Evolutionary conservation across 2,329 filamentous ascomycete genomes (phyloP).

Genomic region (Beauveria medogensis): DNA sequence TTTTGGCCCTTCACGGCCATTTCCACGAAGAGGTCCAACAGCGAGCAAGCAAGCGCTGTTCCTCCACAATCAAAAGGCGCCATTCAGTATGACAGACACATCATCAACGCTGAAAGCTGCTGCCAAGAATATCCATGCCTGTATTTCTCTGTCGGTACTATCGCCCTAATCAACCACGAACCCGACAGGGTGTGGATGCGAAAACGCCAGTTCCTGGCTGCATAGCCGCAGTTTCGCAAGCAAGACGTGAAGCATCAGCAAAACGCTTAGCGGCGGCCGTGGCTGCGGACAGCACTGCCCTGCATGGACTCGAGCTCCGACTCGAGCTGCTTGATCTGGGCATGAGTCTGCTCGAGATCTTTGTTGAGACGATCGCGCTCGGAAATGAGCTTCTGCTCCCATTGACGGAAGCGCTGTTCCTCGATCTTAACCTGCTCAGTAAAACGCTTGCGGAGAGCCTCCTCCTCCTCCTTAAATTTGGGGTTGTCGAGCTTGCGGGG

Average conservation of each 20-base stretch:
- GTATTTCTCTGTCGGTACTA: conserved; percentile 16
- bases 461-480: conserved; percentile 99
- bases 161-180: conserved; percentile 26
- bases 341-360: conserved; percentile 96
- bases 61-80: conserved; percentile 5
- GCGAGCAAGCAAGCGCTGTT: conserved; percentile 10
- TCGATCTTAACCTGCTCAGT: conserved; percentile 99
- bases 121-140: conserved; percentile 23
- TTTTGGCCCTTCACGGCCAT: conserved; percentile 7
- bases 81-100: background rate
- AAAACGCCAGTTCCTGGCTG: conserved; percentile 17
- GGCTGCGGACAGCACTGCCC: conserved; percentile 80
- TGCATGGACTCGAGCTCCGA: conserved; percentile 90
- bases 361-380: conserved; percentile 99
- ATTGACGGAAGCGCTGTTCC: conserved; percentile 97
- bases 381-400: conserved; percentile 99
- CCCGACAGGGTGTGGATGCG: conserved; percentile 22
- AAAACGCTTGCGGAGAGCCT: conserved; percentile 96
- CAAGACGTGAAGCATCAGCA: background rate
- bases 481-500: conserved; percentile 98
- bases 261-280: conserved; percentile 70
- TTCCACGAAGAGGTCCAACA: conserved; percentile 1
- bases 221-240: conserved; percentile 21
- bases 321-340: conserved; percentile 86
- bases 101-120: background rate